Base-by-base conservation (phyloP, 352 stramenopile species). In the Phytophthora colocasiae region DNA sequence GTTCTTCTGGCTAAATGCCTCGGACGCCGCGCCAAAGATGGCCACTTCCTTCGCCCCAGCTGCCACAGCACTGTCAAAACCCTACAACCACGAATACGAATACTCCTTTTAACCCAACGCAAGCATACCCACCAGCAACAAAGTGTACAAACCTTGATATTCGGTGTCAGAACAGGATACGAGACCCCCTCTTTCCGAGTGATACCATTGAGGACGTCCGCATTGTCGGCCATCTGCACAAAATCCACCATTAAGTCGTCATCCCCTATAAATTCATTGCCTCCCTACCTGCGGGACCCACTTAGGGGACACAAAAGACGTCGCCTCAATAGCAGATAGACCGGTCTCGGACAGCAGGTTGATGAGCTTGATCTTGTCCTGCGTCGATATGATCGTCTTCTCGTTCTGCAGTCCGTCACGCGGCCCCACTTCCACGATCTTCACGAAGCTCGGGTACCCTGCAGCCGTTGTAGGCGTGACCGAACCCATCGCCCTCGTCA, bases 361-460 rank as follows among this genome's bases (percentile, higher is more conserved):
- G 69, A 98, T 96, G 11, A 99, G 66, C 57, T 86, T 73, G 12
- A 99, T 80, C 71, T 99, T 99, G 58, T 97, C 75, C 8, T 87
- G 63, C 4, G 91, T 98, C 19, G 87, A 83, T 26, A 99, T 83
- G 22, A 90, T 43, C 15, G 74, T 80, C 53, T 91, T 89, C 75
- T 99, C 97, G 73, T 99, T 99, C 81, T 98, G 92, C n/a, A 99
- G 78, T 2, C 97, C 97, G 77, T 99, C 97, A 17, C 97, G 85
- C 24, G 97, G 96, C 29, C 97, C 96, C 17, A 99, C 97, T 71
- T 98, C 93, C 9, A 98, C 93, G 72, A 98, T 96, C 69, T 93
- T 97, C 49, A 98, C 92, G 57, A 74, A 86, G 34, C 49, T 53
- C 22, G 88, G 88, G 71, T 94, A 96, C 29, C 43, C 46, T 26